Evolutionary conservation across 1,284 basidiomycete species (phyloP).

Genomic region (Malassezia vespertilionis): DNA sequence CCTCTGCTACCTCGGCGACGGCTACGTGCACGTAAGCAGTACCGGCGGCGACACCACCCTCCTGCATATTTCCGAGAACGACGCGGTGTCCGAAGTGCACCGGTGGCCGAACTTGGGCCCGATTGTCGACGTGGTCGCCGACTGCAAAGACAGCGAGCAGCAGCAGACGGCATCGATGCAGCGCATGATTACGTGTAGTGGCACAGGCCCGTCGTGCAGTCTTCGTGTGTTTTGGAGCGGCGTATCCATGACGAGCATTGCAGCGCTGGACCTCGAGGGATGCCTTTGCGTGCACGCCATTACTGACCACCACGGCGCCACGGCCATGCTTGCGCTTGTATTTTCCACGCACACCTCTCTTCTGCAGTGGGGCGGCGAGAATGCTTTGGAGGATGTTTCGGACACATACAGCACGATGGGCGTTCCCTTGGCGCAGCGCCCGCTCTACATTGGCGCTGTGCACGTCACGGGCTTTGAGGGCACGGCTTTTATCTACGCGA

Average conservation of each 20-base stretch:
- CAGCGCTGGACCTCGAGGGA: slow-evolving; percentile 4
- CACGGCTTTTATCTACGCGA: background rate
- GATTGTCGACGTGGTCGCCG: slow-evolving; percentile 71
- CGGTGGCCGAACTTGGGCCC: slow-evolving; percentile 58
- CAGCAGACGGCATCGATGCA: slow-evolving; percentile 50
- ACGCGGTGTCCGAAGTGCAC: slow-evolving; percentile 9
- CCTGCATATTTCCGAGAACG: background rate
- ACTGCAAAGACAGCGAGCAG: slow-evolving; percentile 57
- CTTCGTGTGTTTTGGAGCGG: slow-evolving; percentile 73
- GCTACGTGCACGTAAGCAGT: slow-evolving; percentile 29
- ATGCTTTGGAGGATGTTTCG: slow-evolving; percentile 19
- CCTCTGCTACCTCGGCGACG: slow-evolving; percentile 31
- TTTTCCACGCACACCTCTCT: slow-evolving; percentile 3
- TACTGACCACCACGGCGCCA: background rate
- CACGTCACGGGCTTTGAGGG: no score
- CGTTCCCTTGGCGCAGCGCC: background rate
- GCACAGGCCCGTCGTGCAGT: slow-evolving; percentile 67
- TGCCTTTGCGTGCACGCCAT: background rate
- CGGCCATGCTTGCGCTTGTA: background rate
- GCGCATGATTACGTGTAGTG: slow-evolving; percentile 79
- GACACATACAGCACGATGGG: slow-evolving; percentile 10
- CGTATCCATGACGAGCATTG: slow-evolving; percentile 63
- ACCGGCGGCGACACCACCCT: slow-evolving; percentile 32
- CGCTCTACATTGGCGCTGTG: background rate
- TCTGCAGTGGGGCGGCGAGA: slow-evolving; percentile 1